phyloP scores from a whole-genome alignment of 2,329 filamentous ascomycete genomes.

The Diaporthe helianthi region DNA sequence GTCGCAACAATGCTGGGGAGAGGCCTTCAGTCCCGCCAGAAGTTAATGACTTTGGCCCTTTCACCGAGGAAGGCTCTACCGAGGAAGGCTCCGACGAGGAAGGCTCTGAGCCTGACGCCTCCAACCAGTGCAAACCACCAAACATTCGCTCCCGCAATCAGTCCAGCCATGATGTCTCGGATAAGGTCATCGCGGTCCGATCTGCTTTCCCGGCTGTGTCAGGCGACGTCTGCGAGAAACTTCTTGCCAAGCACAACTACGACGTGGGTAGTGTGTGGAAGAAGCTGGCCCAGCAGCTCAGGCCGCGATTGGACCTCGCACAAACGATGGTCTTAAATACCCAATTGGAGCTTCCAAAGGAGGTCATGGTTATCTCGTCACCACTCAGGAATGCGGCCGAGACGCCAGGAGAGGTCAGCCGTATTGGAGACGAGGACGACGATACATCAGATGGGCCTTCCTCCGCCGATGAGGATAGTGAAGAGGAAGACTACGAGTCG shows the following conservation, averaged over 20 bases:
- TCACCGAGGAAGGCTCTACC: neutral
- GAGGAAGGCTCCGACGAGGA: too few species aligned
- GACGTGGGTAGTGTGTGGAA: conserved; percentile 49
- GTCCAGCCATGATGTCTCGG: conserved; percentile 27
- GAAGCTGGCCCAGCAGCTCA: conserved; percentile 44
- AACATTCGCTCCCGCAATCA: neutral
- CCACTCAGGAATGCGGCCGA: conserved; percentile 17
- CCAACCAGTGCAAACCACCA: neutral
- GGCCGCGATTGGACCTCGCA: conserved; percentile 39
- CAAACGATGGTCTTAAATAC: conserved; percentile 34
- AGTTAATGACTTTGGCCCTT: conserved; percentile 9
- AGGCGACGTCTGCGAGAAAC: conserved; percentile 45
- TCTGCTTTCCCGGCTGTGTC: conserved; percentile 53
- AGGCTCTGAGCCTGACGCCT: neutral
- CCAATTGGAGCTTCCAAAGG: conserved; percentile 30
- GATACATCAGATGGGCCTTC: conserved; percentile 24
- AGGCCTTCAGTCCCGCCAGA: neutral
- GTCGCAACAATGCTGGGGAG: conserved; percentile 38
- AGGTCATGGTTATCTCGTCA: conserved; percentile 36
- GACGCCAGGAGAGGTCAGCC: conserved; percentile 27
- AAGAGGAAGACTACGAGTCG: conserved; percentile 32
- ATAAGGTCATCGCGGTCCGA: conserved; percentile 37
- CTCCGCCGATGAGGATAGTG: conserved; percentile 31
- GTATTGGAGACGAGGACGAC: conserved; percentile 35
- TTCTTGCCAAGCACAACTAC: conserved; percentile 44